Conservation (phyloP, 257 asterid genomes). For the Nyctanthes arbortristis region DNA sequence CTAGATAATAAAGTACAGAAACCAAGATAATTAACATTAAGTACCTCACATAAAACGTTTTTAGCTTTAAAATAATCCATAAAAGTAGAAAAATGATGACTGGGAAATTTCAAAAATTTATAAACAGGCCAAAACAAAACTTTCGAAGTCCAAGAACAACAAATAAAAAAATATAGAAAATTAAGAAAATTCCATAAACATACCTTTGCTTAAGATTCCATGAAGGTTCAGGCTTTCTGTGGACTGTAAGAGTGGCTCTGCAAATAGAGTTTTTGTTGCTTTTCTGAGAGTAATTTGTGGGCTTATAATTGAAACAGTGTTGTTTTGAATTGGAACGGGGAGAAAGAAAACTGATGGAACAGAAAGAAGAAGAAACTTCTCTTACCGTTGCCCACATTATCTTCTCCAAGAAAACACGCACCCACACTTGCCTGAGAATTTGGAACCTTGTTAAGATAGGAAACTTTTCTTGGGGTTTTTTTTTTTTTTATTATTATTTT, state of each 20-base stretch:
- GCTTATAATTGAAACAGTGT: conserved; percentile 29
- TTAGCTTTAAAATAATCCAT: conserved; percentile 6
- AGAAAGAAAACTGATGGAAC: conserved; percentile 35
- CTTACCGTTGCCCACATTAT: conserved; percentile 70
- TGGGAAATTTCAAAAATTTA: neutral
- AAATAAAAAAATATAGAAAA: neutral
- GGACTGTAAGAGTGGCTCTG: conserved; percentile 48
- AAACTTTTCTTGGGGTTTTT: too few relatives aligned
- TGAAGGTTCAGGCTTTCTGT: conserved; percentile 16
- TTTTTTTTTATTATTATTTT: too few relatives aligned
- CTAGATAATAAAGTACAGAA: neutral
- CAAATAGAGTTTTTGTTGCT: conserved; percentile 29
- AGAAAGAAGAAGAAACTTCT: conserved; percentile 52
- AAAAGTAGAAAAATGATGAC: neutral
- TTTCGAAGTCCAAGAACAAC: neutral
- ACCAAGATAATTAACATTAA: neutral
- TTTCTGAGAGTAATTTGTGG: conserved; percentile 20
- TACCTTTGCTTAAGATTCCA: conserved; percentile 36
- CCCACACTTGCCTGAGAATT: conserved; percentile 5
- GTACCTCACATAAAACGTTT: neutral
- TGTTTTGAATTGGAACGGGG: conserved; percentile 30
- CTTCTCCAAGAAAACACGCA: conserved; percentile 28
- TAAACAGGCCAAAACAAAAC: neutral
- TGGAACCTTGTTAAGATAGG: neutral
- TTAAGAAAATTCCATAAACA: neutral